Evolutionary conservation across 331 rosid species (phyloP), one percentile per base, ranked within the genome.

Genomic region (Erythrophleum ivorense): DNA sequence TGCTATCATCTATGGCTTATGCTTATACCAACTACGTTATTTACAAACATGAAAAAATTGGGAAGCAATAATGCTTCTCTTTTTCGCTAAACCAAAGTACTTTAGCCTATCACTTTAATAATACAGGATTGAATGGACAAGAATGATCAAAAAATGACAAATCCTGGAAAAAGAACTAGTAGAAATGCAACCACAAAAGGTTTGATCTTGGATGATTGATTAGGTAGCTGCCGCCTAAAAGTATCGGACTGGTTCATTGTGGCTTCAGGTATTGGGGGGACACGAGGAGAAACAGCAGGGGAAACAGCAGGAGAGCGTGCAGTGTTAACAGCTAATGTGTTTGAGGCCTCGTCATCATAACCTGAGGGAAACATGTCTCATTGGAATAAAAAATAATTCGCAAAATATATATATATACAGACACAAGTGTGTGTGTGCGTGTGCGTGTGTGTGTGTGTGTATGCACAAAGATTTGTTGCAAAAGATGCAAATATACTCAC

Each of bases 291-390:
- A 86, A 66, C 4, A 59, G 3, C 9, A 9, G 97, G 98, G 41
- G 97, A 7, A 29, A 87, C 34, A 0, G 15, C 79, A 11, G 0
- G 70, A 65, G 92, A 72, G 87, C 13, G 18, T 31, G 68, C n/a
- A 12, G 68, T 13, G n/a, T 62, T 13, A 7, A 70, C 4, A 5
- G 92, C 72, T 75, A 83, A 80, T 15, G 87, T 73, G 43, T 65
- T 76, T 0, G 87, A 76, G 45, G 74, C 71, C 71, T 74, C 82
- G 3, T 85, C 85, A 3, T 79, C 86, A 74, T 88, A 88, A 82
- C 98, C 98, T 94, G 88, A 71, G 62, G 57, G 55, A 38, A 86
- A 40, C 45, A 78, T 16, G 48, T 62, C 50, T 78, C 70, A 49
- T 54, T 33, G 67, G 36, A 79, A 34, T 62, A 55, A 77, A 65